A percentile compares a stretch with the other conserved stretches of the same genome.
These are phyloP conservation scores for Neopestalotiopsis sp. DNA, from an alignment of 2,329 filamentous ascomycete genomes.

Conservation along the genomic window DNA sequence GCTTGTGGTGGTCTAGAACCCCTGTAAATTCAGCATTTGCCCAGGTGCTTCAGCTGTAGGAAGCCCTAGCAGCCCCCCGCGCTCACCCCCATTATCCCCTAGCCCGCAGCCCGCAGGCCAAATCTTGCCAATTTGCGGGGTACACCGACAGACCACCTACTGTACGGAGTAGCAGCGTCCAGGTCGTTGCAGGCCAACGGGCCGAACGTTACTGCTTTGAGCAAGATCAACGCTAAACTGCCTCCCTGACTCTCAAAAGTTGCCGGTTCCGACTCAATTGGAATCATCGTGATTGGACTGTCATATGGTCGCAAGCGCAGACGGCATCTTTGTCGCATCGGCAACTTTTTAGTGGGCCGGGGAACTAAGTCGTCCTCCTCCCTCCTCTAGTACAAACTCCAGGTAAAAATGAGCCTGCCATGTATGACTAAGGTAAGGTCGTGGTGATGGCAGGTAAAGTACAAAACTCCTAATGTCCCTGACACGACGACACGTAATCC, in stretches of 20 bases:
- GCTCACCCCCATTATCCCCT: too few species aligned
- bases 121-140: neutral
- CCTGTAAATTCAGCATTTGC: neutral
- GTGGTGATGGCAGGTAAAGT: neutral
- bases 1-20: neutral
- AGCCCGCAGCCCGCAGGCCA: neutral
- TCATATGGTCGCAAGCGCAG: neutral
- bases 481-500: neutral
- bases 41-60: neutral
- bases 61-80: neutral
- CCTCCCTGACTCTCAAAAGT: neutral
- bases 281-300: constrained; percentile 9
- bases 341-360: constrained; percentile 2
- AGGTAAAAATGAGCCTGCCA: neutral
- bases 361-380: neutral
- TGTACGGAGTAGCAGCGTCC: neutral
- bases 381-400: neutral
- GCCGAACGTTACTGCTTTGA: neutral
- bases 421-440: neutral
- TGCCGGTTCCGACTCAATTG: constrained; percentile 13
- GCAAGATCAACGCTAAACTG: neutral
- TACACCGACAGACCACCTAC: neutral
- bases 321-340: neutral
- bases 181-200: neutral
- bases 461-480: neutral